Evolutionary conservation across 371 early-diverging fungal genomes (phyloP).

Genomic region (Parasitella parasitica): DNA sequence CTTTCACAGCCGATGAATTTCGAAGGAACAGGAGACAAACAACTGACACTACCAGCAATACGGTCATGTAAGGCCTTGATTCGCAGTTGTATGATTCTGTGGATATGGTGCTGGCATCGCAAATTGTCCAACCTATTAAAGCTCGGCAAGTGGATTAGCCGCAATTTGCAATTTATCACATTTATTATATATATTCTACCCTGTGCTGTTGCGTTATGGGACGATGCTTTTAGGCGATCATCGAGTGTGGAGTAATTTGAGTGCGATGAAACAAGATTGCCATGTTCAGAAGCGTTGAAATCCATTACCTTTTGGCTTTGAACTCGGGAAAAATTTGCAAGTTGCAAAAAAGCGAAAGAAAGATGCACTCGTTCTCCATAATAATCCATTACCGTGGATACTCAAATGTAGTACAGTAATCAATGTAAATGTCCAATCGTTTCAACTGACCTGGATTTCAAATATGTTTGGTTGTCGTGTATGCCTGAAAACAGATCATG

Average conservation of each 20-base stretch:
- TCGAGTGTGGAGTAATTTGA: not conserved
- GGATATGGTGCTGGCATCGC: not conserved
- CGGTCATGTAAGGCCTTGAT: constrained; percentile 10
- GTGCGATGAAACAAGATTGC: not conserved
- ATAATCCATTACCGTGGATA: too few species aligned
- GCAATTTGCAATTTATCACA: too few species aligned
- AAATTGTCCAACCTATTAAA: not conserved
- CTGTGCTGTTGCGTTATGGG: too few species aligned
- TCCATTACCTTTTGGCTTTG: not conserved
- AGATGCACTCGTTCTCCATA: not conserved
- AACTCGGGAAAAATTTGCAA: not conserved
- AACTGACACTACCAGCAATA: constrained; percentile 2
- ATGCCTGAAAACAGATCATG: not conserved
- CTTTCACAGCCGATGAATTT: constrained; percentile 5
- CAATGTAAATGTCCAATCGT: not conserved
- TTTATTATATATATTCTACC: too few species aligned
- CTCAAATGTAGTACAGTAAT: not conserved
- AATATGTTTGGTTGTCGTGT: not conserved
- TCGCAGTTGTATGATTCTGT: not conserved
- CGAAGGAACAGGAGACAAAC: not conserved
- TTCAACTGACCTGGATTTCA: not conserved
- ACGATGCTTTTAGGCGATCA: not conserved
- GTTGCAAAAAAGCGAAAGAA: not conserved
- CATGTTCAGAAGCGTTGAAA: not conserved
- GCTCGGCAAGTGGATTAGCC: not conserved